Conservation (phyloP, 108 stramenopile species). For the Nannochloropsis granulata region DNA sequence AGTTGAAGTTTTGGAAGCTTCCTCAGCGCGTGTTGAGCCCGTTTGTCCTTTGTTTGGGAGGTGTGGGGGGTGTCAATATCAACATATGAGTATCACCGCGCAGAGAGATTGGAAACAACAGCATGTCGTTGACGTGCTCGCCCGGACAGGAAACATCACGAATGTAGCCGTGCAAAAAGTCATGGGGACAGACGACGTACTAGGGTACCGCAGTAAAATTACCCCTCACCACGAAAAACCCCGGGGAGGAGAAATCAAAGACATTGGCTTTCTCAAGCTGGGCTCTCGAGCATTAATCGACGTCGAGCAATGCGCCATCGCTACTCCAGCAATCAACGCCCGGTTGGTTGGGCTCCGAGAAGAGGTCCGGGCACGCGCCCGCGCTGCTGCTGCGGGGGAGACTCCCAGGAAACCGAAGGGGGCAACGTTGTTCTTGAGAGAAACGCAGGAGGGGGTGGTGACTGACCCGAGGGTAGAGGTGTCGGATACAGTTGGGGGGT, state of each 20-base stretch:
- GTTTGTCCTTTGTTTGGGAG: conserved; percentile 52
- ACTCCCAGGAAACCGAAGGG: conserved; percentile 42
- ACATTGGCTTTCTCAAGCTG: conserved; percentile 23
- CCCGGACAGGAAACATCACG: conserved; percentile 48
- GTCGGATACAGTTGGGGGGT: conserved; percentile 6
- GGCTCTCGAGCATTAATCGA: conserved; percentile 61
- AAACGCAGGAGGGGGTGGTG: conserved; percentile 51
- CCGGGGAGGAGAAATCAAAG: conserved; percentile 9
- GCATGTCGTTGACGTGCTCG: conserved; percentile 58
- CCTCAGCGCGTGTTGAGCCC: conserved; percentile 58
- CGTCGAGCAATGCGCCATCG: conserved; percentile 78
- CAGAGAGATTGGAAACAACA: conserved; percentile 81
- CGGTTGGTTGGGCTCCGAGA: conserved; percentile 44
- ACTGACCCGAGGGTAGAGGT: conserved; percentile 61
- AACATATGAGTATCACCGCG: conserved; percentile 65
- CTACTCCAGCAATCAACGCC: conserved; percentile 73
- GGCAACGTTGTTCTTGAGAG: conserved; percentile 74
- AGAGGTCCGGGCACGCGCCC: conserved; percentile 25
- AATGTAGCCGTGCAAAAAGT: conserved; percentile 35
- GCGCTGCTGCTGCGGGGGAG: conserved; percentile 33
- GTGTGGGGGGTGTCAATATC: conserved; percentile 96
- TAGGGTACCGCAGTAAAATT: conserved; percentile 75
- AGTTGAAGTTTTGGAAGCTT: conserved; percentile 53
- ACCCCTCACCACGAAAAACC: conserved; percentile 91
- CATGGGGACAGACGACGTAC: conserved; percentile 69